Evolutionary conservation across 768 basidiomycete species (phyloP), one percentile per base, ranked within the genome.

Genomic region (Termitomyces sp.): DNA sequence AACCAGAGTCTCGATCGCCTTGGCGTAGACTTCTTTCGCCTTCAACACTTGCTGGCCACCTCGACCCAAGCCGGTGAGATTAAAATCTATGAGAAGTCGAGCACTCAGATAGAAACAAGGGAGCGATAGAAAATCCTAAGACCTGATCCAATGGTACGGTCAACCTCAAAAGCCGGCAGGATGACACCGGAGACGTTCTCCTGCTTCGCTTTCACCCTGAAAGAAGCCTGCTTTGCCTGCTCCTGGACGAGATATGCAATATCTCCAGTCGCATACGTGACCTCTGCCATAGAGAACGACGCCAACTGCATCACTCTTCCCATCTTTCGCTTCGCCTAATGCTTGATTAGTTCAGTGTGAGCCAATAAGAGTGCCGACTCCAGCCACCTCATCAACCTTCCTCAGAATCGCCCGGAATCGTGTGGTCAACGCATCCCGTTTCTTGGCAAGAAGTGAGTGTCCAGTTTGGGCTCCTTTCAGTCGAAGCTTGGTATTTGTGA

Each of bases 171-270:
- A 0, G 94, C 88, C 48, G 97, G 97, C 20, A 99, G 76, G 20
- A 98, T 86, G 36, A 98, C 96, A 61, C 97, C 97, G 33, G 92
- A 94, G 0, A 99, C 97, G 65, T 99, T 99, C 77, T 99, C 97
- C 71, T 97, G 94, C 72, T 87, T 93, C 14, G 95, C 88, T 73
- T 89, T 90, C 43, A 99, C 94, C 64, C 85, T 86, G 79, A 98
- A 98, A 0, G 90, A 84, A 0, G 96, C 97, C 33, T 85, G 79
- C 67, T 91, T 90, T 30, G 93, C 95, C 63, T 93, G 90, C 71
- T 98, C 96, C 71, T 98, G 97, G 5, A 99, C 94, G 61, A 97
- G 90, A 74, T 98, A 99, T 47, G 92, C 85, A 67, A 99, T 98
- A 69, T 98, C 97, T 63, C 92, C 92, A 9, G 97, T 96, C 35